These are phyloP conservation scores for Penicillium bialowiezense DNA, from an alignment of 495 filamentous ascomycete species.

Conservation along the genomic window DNA sequence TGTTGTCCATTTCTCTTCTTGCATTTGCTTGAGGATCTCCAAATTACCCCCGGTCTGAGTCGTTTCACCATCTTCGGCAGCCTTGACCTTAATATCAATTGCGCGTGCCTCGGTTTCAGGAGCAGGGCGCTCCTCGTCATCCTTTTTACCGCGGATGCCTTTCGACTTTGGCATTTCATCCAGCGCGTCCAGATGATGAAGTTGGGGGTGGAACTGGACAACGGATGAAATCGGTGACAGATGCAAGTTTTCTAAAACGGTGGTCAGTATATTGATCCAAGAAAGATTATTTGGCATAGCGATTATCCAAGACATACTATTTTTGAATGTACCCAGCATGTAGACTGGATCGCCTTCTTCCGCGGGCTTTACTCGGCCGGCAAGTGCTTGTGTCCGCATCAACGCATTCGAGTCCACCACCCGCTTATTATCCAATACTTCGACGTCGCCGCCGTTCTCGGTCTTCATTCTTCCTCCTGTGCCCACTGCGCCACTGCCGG, in stretches of 20 bases:
- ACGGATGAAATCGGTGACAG: slow-evolving; percentile 66
- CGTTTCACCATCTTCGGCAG: slow-evolving; percentile 54
- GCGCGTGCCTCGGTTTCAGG: slow-evolving; percentile 52
- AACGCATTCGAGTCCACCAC: slow-evolving; percentile 30
- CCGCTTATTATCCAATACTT: slow-evolving; percentile 37
- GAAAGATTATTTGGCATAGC: too few relatives aligned
- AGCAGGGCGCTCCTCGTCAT: slow-evolving; percentile 43
- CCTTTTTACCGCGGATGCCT: slow-evolving; percentile 38
- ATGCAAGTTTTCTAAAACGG: slow-evolving; percentile 58
- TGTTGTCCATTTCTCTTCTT: slow-evolving; percentile 66
- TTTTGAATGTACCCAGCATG: slow-evolving; percentile 68
- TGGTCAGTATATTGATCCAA: slow-evolving; percentile 14
- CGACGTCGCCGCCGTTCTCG: slow-evolving; percentile 34
- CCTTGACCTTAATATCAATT: slow-evolving; percentile 67
- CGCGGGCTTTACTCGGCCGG: slow-evolving; percentile 60
- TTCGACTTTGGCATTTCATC: slow-evolving; percentile 46
- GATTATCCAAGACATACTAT: too few relatives aligned
- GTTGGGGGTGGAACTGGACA: slow-evolving; percentile 71
- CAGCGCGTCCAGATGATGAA: slow-evolving; percentile 71
- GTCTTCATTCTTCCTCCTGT: slow-evolving; percentile 35
- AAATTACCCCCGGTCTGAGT: slow-evolving; percentile 47
- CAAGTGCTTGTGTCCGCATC: slow-evolving; percentile 52
- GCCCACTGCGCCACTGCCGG: slow-evolving; percentile 24
- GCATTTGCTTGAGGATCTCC: slow-evolving; percentile 55
- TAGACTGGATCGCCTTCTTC: slow-evolving; percentile 62